These are phyloP conservation scores for Carnegiea gigantea DNA, from an alignment of 179 eudicot species.

Conservation along the genomic window DNA sequence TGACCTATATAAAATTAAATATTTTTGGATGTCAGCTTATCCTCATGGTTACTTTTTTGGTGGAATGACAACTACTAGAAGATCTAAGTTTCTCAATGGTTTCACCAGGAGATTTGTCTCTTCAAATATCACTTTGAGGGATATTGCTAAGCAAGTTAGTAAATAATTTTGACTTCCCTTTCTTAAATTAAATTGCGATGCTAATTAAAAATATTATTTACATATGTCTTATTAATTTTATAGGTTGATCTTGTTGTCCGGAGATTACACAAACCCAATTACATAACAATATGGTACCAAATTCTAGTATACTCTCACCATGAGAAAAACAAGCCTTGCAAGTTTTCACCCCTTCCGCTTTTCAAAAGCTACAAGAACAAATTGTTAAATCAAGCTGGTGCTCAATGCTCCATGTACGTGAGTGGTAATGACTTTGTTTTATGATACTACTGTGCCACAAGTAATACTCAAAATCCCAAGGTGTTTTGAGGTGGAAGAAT, in stretches of 20 bases:
- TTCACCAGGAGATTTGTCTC: constrained; percentile 13
- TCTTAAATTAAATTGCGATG: background rate
- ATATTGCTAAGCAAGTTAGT: background rate
- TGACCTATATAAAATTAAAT: constrained; percentile 4
- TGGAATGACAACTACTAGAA: constrained; percentile 17
- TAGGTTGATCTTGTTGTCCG: background rate
- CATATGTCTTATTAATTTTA: background rate
- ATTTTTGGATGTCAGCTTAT: constrained; percentile 10
- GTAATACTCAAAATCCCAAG: background rate
- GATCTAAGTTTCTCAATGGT: constrained; percentile 19
- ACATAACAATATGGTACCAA: constrained; percentile 22
- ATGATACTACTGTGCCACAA: background rate
- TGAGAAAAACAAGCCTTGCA: background rate
- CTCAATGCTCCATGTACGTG: background rate
- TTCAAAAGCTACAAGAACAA: background rate
- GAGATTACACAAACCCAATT: constrained; percentile 12
- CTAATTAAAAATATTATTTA: background rate
- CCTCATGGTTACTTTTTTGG: constrained; percentile 11
- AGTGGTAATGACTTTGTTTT: background rate
- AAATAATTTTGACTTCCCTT: background rate
- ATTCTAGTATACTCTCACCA: background rate
- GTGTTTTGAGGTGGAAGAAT: background rate
- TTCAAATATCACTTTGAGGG: background rate
- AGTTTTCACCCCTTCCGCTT: background rate
- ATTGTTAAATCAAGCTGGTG: background rate